Percentiles rank a stretch among this genome's conserved stretches.
Conservation (phyloP, 768 basidiomycete species). For the Clathrus columnatus region DNA sequence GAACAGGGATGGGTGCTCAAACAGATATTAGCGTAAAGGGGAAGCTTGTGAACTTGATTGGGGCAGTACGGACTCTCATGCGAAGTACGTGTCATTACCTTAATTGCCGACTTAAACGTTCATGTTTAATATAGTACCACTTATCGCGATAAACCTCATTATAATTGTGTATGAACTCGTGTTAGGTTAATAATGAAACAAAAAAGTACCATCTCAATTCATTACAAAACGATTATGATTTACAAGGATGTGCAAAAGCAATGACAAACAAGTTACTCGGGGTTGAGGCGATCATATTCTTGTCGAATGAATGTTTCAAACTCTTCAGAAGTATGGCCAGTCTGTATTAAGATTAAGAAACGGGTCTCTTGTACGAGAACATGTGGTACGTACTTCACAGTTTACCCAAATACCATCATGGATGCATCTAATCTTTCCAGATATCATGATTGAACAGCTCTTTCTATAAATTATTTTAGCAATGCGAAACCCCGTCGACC, state of each 20-base stretch:
- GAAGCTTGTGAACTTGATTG: slow-evolving; percentile 84
- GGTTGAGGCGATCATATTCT: slow-evolving; percentile 61
- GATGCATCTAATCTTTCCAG: slow-evolving; percentile 56
- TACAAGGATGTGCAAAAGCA: background rate
- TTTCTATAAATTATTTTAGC: slow-evolving; percentile 35
- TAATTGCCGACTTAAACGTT: slow-evolving; percentile 6
- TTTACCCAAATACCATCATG: slow-evolving; percentile 72
- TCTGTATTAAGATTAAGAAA: slow-evolving; percentile 30
- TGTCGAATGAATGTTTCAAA: slow-evolving; percentile 72
- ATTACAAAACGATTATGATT: background rate
- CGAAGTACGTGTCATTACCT: slow-evolving; percentile 63
- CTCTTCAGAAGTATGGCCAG: slow-evolving; percentile 64
- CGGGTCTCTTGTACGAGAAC: background rate
- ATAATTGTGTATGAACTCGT: slow-evolving; percentile 82
- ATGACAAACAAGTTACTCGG: slow-evolving; percentile 16
- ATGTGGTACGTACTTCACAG: slow-evolving; percentile 51
- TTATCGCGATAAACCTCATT: slow-evolving; percentile 80
- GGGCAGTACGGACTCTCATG: slow-evolving; percentile 94
- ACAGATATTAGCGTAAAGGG: slow-evolving; percentile 70
- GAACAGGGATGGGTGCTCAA: slow-evolving; percentile 33
- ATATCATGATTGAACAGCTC: slow-evolving; percentile 84
- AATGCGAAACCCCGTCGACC: background rate
- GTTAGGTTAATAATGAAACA: slow-evolving; percentile 34
- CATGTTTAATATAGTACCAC: slow-evolving; percentile 57
- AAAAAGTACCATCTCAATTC: background rate